These are phyloP conservation scores for Xylaria acuta DNA, from an alignment of 495 filamentous ascomycete genomes.

Conservation along the genomic window DNA sequence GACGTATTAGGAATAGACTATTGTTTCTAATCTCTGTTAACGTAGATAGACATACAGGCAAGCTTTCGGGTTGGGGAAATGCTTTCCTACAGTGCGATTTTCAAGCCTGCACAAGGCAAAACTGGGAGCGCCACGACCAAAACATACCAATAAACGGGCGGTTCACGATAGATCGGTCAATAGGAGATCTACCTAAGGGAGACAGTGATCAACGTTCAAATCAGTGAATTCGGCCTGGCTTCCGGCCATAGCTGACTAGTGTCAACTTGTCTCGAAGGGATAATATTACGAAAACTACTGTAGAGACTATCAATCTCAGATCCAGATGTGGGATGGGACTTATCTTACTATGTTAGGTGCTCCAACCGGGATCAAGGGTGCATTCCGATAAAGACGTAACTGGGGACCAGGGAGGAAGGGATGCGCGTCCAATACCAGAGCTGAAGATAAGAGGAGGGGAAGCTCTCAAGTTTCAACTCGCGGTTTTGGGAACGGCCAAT, in stretches of 20 bases:
- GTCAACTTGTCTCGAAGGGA: neutral
- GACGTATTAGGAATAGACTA: neutral
- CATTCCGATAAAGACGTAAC: neutral
- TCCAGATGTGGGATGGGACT: neutral
- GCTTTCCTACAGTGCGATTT: neutral
- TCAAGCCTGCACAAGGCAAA: neutral
- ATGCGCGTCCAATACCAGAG: constrained; percentile 3
- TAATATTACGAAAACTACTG: neutral
- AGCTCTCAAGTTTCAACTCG: neutral
- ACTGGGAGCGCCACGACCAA: neutral
- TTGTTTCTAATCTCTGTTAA: neutral
- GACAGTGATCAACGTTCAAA: neutral
- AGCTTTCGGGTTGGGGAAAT: neutral
- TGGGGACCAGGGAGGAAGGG: neutral
- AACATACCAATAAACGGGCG: neutral
- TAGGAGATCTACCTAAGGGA: no score
- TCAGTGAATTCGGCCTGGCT: neutral
- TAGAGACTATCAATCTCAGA: neutral
- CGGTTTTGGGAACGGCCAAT: neutral
- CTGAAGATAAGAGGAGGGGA: constrained; percentile 22
- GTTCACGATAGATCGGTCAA: no score
- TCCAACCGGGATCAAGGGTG: neutral
- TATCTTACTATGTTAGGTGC: neutral
- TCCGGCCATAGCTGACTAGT: neutral
- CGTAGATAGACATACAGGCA: no score